These are phyloP conservation scores for Cladosporium sp. DNA, from an alignment of 2,329 filamentous ascomycete species.

Conservation along the genomic window DNA sequence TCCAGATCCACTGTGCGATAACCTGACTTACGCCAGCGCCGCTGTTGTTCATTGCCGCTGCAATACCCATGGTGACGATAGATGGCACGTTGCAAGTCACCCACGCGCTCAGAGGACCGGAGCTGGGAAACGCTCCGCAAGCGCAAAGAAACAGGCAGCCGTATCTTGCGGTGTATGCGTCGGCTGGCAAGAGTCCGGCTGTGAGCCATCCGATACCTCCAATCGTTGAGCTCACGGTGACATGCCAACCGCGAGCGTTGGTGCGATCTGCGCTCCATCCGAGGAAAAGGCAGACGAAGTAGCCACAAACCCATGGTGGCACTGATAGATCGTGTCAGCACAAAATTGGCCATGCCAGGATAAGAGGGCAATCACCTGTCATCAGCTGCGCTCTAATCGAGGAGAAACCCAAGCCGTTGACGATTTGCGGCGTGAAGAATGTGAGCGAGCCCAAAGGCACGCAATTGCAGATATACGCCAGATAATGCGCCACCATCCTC, in stretches of 20 bases:
- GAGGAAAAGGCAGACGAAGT: constrained; percentile 25
- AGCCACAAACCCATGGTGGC: constrained; percentile 30
- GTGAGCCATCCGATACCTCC: constrained; percentile 23
- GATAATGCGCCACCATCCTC: constrained; percentile 35
- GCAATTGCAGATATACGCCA: constrained; percentile 28
- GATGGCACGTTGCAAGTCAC: constrained; percentile 36
- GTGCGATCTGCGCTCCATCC: constrained; percentile 22
- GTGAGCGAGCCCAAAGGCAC: constrained; percentile 31
- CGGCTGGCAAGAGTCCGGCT: constrained; percentile 20
- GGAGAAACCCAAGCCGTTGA: constrained; percentile 45
- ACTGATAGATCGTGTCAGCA: constrained; percentile 13
- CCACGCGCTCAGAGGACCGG: constrained; percentile 34
- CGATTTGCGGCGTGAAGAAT: constrained; percentile 50
- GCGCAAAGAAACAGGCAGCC: constrained; percentile 35
- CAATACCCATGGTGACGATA: constrained; percentile 32
- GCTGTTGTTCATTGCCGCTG: constrained; percentile 32
- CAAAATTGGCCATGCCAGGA: not conserved
- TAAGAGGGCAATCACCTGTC: constrained; percentile 14
- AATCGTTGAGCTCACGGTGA: constrained; percentile 18
- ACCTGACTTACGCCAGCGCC: constrained; percentile 35
- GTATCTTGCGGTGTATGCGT: constrained; percentile 27
- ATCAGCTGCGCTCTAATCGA: constrained; percentile 38
- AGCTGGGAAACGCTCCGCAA: constrained; percentile 33
- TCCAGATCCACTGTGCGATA: constrained; percentile 39
- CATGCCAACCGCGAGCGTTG: constrained; percentile 23